These are phyloP conservation scores for Bipolaris zeicola DNA, from an alignment of 2,329 filamentous ascomycete species.

Conservation along the genomic window DNA sequence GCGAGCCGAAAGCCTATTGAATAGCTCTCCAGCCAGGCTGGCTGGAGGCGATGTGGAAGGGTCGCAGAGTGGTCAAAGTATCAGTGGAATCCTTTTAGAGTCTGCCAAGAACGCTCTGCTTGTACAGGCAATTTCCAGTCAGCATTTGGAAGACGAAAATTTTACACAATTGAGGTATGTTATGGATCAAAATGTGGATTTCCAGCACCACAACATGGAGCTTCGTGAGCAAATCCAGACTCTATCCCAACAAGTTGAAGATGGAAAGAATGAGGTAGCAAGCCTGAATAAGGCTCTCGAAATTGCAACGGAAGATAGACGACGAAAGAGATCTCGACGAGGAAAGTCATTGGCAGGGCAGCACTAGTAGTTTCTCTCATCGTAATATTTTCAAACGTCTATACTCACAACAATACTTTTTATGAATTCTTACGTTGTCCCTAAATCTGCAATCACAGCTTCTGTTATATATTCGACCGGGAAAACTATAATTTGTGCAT, in stretches of 20 bases:
- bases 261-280: constrained; percentile 7
- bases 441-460: constrained; percentile 8
- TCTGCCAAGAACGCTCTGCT: constrained; percentile 19
- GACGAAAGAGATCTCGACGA: constrained; percentile 10
- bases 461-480: constrained; percentile 7
- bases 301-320: constrained; percentile 6
- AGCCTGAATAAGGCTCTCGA: constrained; percentile 15
- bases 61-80: constrained; percentile 12
- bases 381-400: background rate
- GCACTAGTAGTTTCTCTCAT: background rate
- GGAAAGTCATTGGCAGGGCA: no score
- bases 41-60: background rate
- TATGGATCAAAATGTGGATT: constrained; percentile 13
- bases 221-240: background rate
- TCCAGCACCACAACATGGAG: background rate
- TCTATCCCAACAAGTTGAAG: constrained; percentile 7
- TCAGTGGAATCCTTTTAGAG: constrained; percentile 19
- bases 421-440: background rate
- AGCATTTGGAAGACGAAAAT: constrained; percentile 3
- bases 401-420: background rate
- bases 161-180: constrained; percentile 5
- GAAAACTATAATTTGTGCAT: constrained; percentile 15
- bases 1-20: constrained; percentile 12
- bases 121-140: constrained; percentile 4
- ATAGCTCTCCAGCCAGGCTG: background rate